Conservation (phyloP, 2,329 filamentous ascomycete species). For the Penicillium sp. region DNA sequence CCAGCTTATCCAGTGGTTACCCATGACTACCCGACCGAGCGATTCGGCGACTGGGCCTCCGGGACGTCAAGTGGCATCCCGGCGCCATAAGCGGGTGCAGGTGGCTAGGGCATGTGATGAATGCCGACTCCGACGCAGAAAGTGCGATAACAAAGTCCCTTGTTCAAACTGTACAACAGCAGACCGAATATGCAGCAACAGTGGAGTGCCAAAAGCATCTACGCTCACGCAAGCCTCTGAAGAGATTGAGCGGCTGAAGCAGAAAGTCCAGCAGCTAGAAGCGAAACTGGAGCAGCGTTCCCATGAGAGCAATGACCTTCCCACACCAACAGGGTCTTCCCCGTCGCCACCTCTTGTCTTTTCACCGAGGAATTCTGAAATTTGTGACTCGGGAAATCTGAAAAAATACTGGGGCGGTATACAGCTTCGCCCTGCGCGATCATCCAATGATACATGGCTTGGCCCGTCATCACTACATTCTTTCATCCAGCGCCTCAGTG, state of each 20-base stretch:
- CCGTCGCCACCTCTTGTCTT: no score
- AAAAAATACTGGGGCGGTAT: no score
- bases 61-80: background rate
- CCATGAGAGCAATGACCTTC: background rate
- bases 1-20: background rate
- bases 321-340: no score
- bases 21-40: background rate
- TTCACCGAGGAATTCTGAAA: no score
- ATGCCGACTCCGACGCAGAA: no score
- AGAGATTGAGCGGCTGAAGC: slow-evolving; percentile 4
- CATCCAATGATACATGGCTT: slow-evolving; percentile 4
- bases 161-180: no score
- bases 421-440: background rate
- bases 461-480: slow-evolving; percentile 3
- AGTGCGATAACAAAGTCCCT: no score
- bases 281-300: slow-evolving; percentile 3
- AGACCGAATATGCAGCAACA: no score
- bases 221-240: slow-evolving; percentile 1
- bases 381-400: no score
- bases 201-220: no score
- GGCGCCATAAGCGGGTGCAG: slow-evolving; percentile 1
- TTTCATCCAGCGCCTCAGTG: slow-evolving; percentile 3
- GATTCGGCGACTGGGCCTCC: background rate
- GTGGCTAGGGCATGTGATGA: background rate
- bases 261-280: slow-evolving; percentile 9